Conservation (phyloP, 345 rosid genomes). For the Erucastrum elatum region DNA sequence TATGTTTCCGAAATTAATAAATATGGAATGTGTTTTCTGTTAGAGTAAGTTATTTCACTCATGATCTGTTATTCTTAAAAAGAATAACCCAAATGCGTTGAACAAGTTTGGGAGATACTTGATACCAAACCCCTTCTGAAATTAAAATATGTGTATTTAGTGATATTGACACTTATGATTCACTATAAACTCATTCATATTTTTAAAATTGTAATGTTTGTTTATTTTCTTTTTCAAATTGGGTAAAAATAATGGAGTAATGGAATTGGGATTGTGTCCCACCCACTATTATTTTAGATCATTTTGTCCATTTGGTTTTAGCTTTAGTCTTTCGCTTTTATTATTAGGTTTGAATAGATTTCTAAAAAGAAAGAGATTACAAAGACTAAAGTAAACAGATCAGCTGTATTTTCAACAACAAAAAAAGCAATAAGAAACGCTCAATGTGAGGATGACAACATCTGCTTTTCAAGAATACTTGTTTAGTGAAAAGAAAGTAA, state of each 20-base stretch:
- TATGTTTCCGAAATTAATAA: slow-evolving; percentile 32
- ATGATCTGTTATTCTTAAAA: slow-evolving; percentile 2
- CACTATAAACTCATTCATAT: neutral
- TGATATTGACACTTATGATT: slow-evolving; percentile 20
- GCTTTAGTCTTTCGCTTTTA: slow-evolving; percentile 33
- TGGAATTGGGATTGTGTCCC: slow-evolving; percentile 30
- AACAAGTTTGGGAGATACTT: slow-evolving; percentile 33
- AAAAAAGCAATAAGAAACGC: neutral
- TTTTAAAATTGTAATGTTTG: neutral
- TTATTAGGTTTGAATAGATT: slow-evolving; percentile 36
- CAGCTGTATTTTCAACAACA: neutral
- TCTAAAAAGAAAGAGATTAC: slow-evolving; percentile 20
- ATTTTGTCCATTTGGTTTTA: slow-evolving; percentile 34
- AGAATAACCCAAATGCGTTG: slow-evolving; percentile 14
- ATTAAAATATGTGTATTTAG: slow-evolving; percentile 1
- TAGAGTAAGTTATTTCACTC: slow-evolving; percentile 7
- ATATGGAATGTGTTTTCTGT: slow-evolving; percentile 26
- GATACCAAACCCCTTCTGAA: slow-evolving; percentile 30
- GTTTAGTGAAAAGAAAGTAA: neutral
- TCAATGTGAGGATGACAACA: slow-evolving; percentile 30
- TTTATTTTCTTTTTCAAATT: neutral
- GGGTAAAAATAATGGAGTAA: slow-evolving; percentile 25
- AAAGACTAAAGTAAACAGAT: slow-evolving; percentile 34
- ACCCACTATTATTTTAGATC: slow-evolving; percentile 36
- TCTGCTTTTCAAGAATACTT: slow-evolving; percentile 26